Evolutionary conservation across 1,284 basidiomycete species (phyloP).

Genomic region (Wolfiporia cocos): DNA sequence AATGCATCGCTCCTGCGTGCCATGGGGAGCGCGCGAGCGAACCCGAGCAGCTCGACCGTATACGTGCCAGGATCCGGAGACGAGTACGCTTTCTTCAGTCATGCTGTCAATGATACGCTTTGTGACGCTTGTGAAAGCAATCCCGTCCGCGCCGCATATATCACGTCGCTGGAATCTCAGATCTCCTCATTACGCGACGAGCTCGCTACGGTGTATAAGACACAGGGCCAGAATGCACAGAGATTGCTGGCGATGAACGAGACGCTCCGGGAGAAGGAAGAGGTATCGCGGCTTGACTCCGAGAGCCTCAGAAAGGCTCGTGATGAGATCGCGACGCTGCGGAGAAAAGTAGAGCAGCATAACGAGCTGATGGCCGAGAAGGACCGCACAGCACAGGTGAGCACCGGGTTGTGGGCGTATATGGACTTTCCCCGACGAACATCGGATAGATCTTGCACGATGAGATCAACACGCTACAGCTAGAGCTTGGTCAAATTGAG

Average conservation of each 20-base stretch:
- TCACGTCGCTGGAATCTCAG: slow-evolving; percentile 88
- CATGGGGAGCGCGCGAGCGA: slow-evolving; percentile 62
- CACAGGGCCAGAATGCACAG: slow-evolving; percentile 94
- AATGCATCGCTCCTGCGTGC: slow-evolving; percentile 82
- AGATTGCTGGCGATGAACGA: slow-evolving; percentile 90
- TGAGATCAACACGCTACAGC: slow-evolving; percentile 84
- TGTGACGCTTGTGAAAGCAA: slow-evolving; percentile 32
- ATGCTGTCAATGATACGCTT: slow-evolving; percentile 12
- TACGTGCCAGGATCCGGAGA: slow-evolving; percentile 62
- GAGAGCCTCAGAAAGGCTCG: slow-evolving; percentile 70
- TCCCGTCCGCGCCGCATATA: slow-evolving; percentile 81
- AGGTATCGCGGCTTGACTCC: slow-evolving; percentile 66
- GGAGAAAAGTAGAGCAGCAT: slow-evolving; percentile 80
- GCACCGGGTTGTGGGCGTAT: slow-evolving; percentile 16
- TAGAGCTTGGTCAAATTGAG: slow-evolving; percentile 88
- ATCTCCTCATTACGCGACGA: slow-evolving; percentile 88
- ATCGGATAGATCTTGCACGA: slow-evolving; percentile 79
- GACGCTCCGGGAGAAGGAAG: slow-evolving; percentile 88
- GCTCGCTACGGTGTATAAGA: slow-evolving; percentile 91
- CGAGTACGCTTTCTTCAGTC: slow-evolving; percentile 46
- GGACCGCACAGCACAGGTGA: slow-evolving; percentile 82
- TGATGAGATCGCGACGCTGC: slow-evolving; percentile 66
- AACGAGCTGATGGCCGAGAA: slow-evolving; percentile 83
- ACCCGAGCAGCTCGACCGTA: slow-evolving; percentile 57
- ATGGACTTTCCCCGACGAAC: too few species aligned